Evolutionary conservation across 73 alveolate species (phyloP).

Genomic region (Paramecium tetraurelia): DNA sequence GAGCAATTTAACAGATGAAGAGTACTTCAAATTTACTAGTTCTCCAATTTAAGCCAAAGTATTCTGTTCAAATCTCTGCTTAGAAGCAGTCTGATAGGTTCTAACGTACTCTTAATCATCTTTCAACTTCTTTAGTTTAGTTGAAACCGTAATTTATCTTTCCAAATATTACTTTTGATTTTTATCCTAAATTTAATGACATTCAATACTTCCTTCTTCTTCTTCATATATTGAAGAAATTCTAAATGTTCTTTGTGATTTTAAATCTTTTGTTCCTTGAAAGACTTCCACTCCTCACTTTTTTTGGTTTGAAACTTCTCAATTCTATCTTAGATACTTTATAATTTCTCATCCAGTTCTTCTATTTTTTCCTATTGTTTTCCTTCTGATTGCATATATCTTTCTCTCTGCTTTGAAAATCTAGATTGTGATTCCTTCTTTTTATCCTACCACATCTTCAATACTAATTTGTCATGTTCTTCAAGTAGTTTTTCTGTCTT

Average conservation of each 20-base stretch:
- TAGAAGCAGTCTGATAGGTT: neutral
- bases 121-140: neutral
- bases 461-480: neutral
- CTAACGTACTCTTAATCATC: neutral
- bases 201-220: neutral
- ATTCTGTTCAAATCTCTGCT: neutral
- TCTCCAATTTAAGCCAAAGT: neutral
- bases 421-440: neutral
- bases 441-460: neutral
- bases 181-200: neutral
- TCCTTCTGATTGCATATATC: neutral
- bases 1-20: neutral
- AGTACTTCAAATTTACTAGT: neutral
- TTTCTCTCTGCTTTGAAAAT: neutral
- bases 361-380: neutral
- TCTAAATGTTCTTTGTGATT: constrained; percentile 8
- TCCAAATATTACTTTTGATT: neutral
- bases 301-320: neutral
- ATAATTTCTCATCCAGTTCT: neutral
- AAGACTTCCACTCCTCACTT: neutral
- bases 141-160: neutral
- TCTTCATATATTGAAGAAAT: neutral
- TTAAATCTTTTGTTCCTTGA: neutral
- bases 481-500: neutral
- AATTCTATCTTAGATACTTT: neutral